phyloP scores from a whole-genome alignment of 2,329 filamentous ascomycete genomes.

The Graphilbum ipis-grandicollis region DNA sequence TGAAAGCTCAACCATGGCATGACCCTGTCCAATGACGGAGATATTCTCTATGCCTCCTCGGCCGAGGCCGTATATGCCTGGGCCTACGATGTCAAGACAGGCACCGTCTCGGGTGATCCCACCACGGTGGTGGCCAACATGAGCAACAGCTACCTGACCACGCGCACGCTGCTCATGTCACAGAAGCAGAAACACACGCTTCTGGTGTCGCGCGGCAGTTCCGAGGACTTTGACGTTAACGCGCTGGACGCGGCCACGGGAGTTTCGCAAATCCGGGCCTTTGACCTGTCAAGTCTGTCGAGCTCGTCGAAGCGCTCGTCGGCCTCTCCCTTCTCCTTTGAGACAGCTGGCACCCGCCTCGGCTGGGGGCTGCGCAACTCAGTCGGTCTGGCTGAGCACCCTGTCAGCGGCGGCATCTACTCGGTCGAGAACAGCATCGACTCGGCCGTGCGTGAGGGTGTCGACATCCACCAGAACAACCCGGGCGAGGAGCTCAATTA shows the following conservation, averaged over 20 bases:
- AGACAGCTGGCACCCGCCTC: conserved; percentile 26
- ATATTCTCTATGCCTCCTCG: conserved; percentile 39
- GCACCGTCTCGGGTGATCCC: conserved; percentile 23
- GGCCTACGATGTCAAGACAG: conserved; percentile 40
- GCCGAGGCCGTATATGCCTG: conserved; percentile 43
- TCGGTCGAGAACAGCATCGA: conserved; percentile 11
- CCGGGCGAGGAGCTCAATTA: conserved; percentile 59
- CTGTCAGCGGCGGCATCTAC: conserved; percentile 12
- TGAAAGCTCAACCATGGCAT: conserved; percentile 36
- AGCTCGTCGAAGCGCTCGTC: background rate
- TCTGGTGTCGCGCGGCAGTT: conserved; percentile 48
- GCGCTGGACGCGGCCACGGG: conserved; percentile 35
- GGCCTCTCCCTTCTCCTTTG: conserved; percentile 20
- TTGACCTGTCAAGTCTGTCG: conserved; percentile 18
- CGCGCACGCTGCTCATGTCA: conserved; percentile 49
- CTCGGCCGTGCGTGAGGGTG: conserved; percentile 31
- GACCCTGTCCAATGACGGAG: conserved; percentile 32
- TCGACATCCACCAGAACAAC: conserved; percentile 47
- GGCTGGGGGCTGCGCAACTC: conserved; percentile 56
- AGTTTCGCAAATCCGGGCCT: conserved; percentile 49
- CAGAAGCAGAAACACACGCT: conserved; percentile 22
- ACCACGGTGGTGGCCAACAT: conserved; percentile 44
- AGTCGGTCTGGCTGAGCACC: conserved; percentile 42
- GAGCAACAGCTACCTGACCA: conserved; percentile 38
- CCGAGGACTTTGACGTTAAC: conserved; percentile 40